phyloP scores from a whole-genome alignment of 2,329 filamentous ascomycete species.

The Ceratocystis papillata region DNA sequence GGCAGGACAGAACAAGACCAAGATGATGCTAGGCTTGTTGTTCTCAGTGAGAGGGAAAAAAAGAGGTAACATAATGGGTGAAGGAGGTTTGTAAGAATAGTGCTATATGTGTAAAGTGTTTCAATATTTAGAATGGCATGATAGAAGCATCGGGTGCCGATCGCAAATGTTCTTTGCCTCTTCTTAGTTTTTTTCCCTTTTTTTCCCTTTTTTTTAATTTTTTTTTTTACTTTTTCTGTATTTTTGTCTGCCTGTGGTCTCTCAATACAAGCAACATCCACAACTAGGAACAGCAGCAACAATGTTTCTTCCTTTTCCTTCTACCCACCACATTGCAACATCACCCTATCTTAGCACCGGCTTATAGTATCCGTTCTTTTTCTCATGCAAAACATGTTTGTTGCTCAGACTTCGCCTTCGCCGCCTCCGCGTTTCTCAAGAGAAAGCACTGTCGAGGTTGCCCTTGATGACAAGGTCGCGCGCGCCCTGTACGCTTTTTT shows the following conservation, averaged over 20 bases:
- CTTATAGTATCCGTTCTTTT: background rate
- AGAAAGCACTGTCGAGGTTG: background rate
- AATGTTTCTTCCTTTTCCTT: background rate
- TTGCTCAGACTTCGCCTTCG: constrained; percentile 3
- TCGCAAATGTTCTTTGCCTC: background rate
- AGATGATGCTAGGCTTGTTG: background rate
- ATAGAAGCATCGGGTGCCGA: background rate
- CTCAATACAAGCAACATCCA: background rate
- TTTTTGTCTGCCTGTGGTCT: background rate
- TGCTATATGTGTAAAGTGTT: no score
- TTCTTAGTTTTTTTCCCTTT: background rate
- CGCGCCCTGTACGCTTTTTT: background rate
- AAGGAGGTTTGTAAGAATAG: background rate
- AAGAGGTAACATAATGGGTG: background rate
- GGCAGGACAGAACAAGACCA: background rate
- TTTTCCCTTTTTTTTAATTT: background rate
- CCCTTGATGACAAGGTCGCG: constrained; percentile 1
- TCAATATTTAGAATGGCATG: no score
- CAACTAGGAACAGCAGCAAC: no score
- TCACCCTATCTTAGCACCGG: background rate
- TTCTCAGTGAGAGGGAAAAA: no score
- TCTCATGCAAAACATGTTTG: constrained; percentile 12
- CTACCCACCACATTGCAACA: background rate
- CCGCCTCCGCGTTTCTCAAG: constrained; percentile 12
- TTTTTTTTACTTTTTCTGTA: background rate